Conservation (phyloP, 495 filamentous ascomycete species). For the Astrocystis sublimbata region DNA sequence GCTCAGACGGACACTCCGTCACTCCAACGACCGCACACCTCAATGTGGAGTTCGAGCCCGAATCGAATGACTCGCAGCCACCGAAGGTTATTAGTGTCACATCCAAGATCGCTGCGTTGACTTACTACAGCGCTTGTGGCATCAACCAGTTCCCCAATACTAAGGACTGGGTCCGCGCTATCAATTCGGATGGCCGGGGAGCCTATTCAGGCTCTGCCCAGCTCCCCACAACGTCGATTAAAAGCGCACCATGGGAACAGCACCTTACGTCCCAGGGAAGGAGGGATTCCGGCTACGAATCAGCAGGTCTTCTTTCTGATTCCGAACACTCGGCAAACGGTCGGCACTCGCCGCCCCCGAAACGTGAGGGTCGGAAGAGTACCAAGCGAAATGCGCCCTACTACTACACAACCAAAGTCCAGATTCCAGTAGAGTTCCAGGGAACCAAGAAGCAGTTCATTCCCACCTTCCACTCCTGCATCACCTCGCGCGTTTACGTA, state of each 20-base stretch:
- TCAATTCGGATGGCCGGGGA: slow-evolving; percentile 56
- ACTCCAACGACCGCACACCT: slow-evolving; percentile 65
- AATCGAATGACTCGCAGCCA: slow-evolving; percentile 56
- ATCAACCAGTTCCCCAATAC: slow-evolving; percentile 60
- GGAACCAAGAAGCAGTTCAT: slow-evolving; percentile 65
- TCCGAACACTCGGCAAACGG: slow-evolving; percentile 17
- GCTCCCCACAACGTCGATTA: slow-evolving; percentile 66
- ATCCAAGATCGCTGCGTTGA: slow-evolving; percentile 72
- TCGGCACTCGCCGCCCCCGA: background rate
- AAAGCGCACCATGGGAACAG: slow-evolving; percentile 65
- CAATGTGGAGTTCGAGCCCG: slow-evolving; percentile 71
- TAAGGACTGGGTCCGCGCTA: slow-evolving; percentile 42
- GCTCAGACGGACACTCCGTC: slow-evolving; percentile 43
- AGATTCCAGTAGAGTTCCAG: slow-evolving; percentile 76
- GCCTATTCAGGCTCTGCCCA: slow-evolving; percentile 62
- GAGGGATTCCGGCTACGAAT: slow-evolving; percentile 60
- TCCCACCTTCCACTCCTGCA: slow-evolving; percentile 88
- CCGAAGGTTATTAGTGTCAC: slow-evolving; percentile 67
- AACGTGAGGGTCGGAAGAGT: slow-evolving; percentile 8
- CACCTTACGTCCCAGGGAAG: slow-evolving; percentile 46
- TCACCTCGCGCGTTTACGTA: slow-evolving; percentile 75
- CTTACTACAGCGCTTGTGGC: slow-evolving; percentile 63
- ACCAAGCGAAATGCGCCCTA: slow-evolving; percentile 23
- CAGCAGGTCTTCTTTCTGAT: slow-evolving; percentile 28
- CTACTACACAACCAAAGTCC: slow-evolving; percentile 64